Evolutionary conservation across 768 basidiomycete genomes (phyloP), one percentile per base, ranked within the genome.

Genomic region (Macrolepiota dolichaula): DNA sequence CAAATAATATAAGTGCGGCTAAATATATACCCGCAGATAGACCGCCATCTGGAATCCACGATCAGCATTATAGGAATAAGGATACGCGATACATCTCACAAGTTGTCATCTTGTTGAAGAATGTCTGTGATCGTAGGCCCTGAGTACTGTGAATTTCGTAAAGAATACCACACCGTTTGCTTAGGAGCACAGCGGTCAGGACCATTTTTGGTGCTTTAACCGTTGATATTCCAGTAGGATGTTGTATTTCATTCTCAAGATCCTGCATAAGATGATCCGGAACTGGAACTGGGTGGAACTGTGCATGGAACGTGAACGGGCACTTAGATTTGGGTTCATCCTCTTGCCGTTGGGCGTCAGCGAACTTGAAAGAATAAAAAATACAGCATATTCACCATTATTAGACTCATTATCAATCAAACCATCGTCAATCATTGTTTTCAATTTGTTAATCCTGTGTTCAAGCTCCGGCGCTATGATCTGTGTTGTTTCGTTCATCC

Each of bases 161-260:
- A 40, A 93, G 71, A 40, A 94, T 72, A 2, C 91, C 94, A 68
- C 94, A 96, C 62, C 91, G 84, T 67, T 83, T 84, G 70, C 94
- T 95, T 51, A 95, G 68, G 0, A 94, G 69, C 6, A 95, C 74
- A 9, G 85, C 89, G 54, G 81, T 83, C 47, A 92, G 68, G 2
- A 76, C 76, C 56, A 91, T 70, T 36, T 80, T 82, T 2, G 89
- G 89, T 0, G 82, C 71, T 2, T 71, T 68, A 7, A 82, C 76
- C 0, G 88, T 91, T 69, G 81, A 78, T 61, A 85, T 79, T 1
- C 92, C 92, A 0, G 89, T 90, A 7, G 92, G 92, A 22, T 80
- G 81, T 62, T 88, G 85, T 11, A 88, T 77, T 68, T 94, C 92
- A 29, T 82, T 80, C 69, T 94, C 92, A 1, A 91, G 72, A 51